A percentile compares a stretch with the other conserved stretches of the same genome.
phyloP scores from a whole-genome alignment of 371 early-diverging fungal genomes.

The Rhizopus arrhizus region DNA sequence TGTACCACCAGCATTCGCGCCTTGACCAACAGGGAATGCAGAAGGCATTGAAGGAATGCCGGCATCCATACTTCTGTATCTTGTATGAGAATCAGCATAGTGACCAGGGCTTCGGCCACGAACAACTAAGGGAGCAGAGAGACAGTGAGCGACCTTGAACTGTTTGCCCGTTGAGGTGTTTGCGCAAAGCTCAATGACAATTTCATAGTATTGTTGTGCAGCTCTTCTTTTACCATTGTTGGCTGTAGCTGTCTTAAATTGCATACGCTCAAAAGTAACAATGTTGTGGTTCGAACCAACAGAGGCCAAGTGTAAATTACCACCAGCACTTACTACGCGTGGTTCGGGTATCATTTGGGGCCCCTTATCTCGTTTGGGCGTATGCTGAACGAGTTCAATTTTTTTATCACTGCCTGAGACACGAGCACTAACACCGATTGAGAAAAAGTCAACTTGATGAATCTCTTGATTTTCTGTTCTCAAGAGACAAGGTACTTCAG shows the following conservation, averaged over 20 bases:
- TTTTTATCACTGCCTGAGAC: conserved; percentile 59
- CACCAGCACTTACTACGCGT: conserved; percentile 61
- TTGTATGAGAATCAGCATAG: conserved; percentile 69
- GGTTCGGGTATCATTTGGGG: conserved; percentile 78
- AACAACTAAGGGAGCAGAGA: conserved; percentile 82
- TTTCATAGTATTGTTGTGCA: conserved; percentile 86
- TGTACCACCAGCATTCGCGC: conserved; percentile 12
- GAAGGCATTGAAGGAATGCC: conserved; percentile 26
- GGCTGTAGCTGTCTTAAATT: conserved; percentile 92
- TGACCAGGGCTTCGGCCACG: conserved; percentile 92
- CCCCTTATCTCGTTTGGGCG: conserved; percentile 90
- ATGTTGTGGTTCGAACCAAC: conserved; percentile 51
- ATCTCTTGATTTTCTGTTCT: conserved; percentile 40
- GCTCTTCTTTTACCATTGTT: conserved; percentile 87
- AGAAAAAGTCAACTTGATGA: conserved; percentile 54
- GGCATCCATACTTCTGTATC: conserved; percentile 35
- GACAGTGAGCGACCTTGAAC: conserved; percentile 63
- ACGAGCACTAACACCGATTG: conserved; percentile 68
- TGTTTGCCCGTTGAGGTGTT: conserved; percentile 49
- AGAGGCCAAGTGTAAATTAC: conserved; percentile 51
- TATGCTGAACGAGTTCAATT: conserved; percentile 86
- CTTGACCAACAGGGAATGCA: conserved; percentile 12
- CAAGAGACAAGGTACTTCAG: conserved; percentile 61
- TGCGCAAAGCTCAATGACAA: conserved; percentile 70
- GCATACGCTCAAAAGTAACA: conserved; percentile 86